These are phyloP conservation scores for Nicotiana rustica DNA, from an alignment of 305 asterid species.

Conservation along the genomic window DNA sequence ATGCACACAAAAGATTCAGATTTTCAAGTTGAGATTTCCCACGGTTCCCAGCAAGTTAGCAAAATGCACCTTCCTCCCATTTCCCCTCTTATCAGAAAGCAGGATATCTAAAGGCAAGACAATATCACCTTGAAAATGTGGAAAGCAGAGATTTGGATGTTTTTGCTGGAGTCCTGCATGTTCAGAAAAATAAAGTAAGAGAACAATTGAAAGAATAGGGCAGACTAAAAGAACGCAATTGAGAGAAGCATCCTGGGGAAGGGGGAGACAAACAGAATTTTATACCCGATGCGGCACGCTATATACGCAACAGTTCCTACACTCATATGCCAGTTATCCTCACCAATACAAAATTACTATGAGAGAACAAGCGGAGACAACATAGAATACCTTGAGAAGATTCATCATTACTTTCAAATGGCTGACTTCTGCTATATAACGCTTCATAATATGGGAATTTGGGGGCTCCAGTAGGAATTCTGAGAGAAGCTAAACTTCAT, in stretches of 20 bases:
- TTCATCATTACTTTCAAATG: slow-evolving; percentile 98
- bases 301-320: neutral
- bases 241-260: no score
- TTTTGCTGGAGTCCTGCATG: slow-evolving; percentile 93
- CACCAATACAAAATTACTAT: neutral
- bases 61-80: slow-evolving; percentile 14
- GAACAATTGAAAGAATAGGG: no score
- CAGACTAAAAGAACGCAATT: no score
- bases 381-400: slow-evolving; percentile 70
- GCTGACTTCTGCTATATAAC: slow-evolving; percentile 81
- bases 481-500: slow-evolving; percentile 80
- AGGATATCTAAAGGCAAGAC: slow-evolving; percentile 32
- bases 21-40: neutral
- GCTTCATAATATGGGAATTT: slow-evolving; percentile 87
- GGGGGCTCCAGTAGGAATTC: slow-evolving; percentile 95
- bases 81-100: slow-evolving; percentile 19
- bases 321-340: slow-evolving; percentile 6
- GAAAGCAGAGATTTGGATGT: slow-evolving; percentile 91
- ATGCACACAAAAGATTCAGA: neutral
- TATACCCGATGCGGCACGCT: neutral
- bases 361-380: slow-evolving; percentile 28
- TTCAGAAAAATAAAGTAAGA: slow-evolving; percentile 30
- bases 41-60: slow-evolving; percentile 1
- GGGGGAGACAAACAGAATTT: neutral
- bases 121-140: slow-evolving; percentile 90